Conservation (phyloP, 306 rosid genomes). For the Lablab purpureus region DNA sequence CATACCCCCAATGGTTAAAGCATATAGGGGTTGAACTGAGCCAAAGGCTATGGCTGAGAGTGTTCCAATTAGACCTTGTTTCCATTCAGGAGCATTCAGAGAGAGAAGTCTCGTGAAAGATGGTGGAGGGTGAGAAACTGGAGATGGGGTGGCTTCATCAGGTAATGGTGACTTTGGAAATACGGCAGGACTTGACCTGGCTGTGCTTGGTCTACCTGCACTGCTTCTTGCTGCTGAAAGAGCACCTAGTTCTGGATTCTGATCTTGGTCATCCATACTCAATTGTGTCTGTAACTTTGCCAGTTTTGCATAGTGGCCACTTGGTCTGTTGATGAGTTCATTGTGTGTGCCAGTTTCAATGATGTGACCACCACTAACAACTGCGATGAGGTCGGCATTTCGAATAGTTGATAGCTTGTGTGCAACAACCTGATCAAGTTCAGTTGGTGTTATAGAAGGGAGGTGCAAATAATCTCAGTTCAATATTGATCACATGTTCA, state of each 20-base stretch:
- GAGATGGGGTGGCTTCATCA: constrained; percentile 27
- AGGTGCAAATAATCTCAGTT: not conserved
- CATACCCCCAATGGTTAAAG: constrained; percentile 90
- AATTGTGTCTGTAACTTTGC: constrained; percentile 80
- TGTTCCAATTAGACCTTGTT: constrained; percentile 79
- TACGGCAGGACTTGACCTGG: constrained; percentile 75
- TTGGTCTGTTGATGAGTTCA: constrained; percentile 67
- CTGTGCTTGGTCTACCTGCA: constrained; percentile 67
- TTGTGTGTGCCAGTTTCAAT: constrained; percentile 80
- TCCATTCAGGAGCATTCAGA: constrained; percentile 88
- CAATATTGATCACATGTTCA: not conserved
- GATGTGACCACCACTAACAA: constrained; percentile 69
- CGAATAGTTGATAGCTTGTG: constrained; percentile 94
- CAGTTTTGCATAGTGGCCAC: constrained; percentile 82
- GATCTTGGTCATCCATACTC: constrained; percentile 72
- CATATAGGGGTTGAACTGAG: constrained; percentile 89
- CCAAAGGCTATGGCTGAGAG: constrained; percentile 82
- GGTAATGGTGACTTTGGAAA: constrained; percentile 70
- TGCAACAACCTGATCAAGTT: constrained; percentile 80
- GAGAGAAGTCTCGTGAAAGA: constrained; percentile 78
- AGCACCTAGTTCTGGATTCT: constrained; percentile 45
- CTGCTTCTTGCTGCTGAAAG: constrained; percentile 80
- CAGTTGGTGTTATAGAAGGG: not conserved
- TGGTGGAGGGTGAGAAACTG: constrained; percentile 59
- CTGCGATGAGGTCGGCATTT: constrained; percentile 90